Evolutionary conservation across 345 rosid species (phyloP).

Genomic region (Excoecaria agallocha): DNA sequence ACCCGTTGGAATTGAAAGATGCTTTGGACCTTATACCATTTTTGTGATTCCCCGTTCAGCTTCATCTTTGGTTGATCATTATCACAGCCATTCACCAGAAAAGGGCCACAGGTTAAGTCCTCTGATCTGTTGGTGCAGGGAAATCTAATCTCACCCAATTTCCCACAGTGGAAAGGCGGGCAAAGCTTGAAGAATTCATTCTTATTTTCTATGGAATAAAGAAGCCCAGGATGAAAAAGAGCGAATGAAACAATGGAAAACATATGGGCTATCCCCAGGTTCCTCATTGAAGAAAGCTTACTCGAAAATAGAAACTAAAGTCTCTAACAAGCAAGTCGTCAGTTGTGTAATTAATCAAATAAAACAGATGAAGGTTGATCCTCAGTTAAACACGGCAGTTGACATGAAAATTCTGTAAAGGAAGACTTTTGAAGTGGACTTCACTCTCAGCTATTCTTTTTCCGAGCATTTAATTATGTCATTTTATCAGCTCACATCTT

Average conservation of each 20-base stretch:
- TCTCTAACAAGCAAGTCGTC: neutral
- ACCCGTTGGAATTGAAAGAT: neutral
- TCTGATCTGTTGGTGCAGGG: neutral
- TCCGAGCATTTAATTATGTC: too few species aligned
- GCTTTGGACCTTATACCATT: neutral
- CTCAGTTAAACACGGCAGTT: neutral
- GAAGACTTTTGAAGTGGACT: neutral
- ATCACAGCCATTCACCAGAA: neutral
- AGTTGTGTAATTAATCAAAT: neutral
- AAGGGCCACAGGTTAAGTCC: constrained; percentile 1
- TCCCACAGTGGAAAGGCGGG: neutral
- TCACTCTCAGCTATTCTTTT: too few species aligned
- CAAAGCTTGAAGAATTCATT: neutral
- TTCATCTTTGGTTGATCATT: neutral
- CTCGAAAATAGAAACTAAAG: neutral
- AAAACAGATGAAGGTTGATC: neutral
- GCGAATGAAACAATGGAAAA: neutral
- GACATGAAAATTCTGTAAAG: neutral
- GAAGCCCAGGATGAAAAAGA: neutral
- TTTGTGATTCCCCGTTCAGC: neutral
- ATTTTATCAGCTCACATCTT: too few species aligned
- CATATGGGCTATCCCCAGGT: neutral
- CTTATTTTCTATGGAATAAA: neutral
- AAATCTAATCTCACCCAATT: neutral
- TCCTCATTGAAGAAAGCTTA: neutral